phyloP scores from a whole-genome alignment of 139 green algal genomes.

The Picochlorum sp. region DNA sequence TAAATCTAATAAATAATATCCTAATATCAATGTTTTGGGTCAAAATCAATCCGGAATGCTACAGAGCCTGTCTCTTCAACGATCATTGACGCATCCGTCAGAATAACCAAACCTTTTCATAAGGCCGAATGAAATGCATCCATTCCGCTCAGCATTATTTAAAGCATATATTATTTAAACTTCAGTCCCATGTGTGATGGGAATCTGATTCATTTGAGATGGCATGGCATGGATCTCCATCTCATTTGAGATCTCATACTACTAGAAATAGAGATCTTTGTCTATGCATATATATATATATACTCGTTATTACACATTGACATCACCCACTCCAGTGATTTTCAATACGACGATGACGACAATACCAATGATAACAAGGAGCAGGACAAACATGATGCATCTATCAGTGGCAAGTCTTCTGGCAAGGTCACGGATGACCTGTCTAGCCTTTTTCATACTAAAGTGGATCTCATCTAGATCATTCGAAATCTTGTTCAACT shows the following conservation, averaged over 20 bases:
- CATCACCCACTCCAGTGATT: background rate
- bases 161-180: too few relatives aligned
- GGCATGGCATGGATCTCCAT: background rate
- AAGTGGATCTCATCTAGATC: constrained; percentile 87
- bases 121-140: too few relatives aligned
- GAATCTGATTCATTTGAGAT: too few relatives aligned
- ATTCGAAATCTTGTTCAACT: constrained; percentile 65
- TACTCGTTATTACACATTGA: constrained; percentile 1
- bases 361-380: constrained; percentile 57
- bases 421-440: constrained; percentile 77
- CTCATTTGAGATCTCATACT: too few relatives aligned
- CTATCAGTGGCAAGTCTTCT: constrained; percentile 80
- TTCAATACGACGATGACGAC: constrained; percentile 60
- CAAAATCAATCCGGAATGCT: too few relatives aligned
- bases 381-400: constrained; percentile 69
- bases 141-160: too few relatives aligned
- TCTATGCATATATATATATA: background rate
- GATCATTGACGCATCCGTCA: too few relatives aligned
- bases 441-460: constrained; percentile 72
- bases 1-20: too few relatives aligned
- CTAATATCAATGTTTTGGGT: too few relatives aligned
- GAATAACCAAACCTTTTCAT: too few relatives aligned
- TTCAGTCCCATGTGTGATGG: too few relatives aligned
- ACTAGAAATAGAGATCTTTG: background rate
- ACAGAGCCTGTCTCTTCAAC: too few relatives aligned